Percentiles rank a stretch among this genome's conserved stretches.
These are phyloP conservation scores for Persicaria maculosa DNA, from an alignment of 148 eudicot genomes.

Conservation along the genomic window DNA sequence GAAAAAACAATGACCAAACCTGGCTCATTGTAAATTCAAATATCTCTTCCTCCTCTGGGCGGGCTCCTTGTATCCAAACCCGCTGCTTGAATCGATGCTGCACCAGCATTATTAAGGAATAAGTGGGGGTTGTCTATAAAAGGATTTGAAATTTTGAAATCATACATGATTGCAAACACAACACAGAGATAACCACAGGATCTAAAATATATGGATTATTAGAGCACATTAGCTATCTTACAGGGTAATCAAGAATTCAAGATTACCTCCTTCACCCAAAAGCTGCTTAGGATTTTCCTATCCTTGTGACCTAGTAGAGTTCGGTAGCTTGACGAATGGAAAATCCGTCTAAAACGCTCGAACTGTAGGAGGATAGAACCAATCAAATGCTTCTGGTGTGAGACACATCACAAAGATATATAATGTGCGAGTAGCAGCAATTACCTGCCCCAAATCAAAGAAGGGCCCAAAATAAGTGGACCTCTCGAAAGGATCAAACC, in stretches of 20 bases:
- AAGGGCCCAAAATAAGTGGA: slow-evolving; percentile 93
- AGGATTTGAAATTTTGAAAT: not conserved
- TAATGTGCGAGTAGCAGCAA: not conserved
- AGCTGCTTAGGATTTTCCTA: slow-evolving; percentile 74
- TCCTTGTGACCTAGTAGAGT: slow-evolving; percentile 84
- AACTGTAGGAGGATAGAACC: slow-evolving; percentile 39
- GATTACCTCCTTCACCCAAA: slow-evolving; percentile 72
- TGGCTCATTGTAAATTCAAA: slow-evolving; percentile 86
- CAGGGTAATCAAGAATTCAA: not conserved
- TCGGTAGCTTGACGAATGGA: slow-evolving; percentile 82
- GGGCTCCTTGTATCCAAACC: slow-evolving; percentile 82
- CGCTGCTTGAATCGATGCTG: slow-evolving; percentile 79
- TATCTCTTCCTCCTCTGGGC: slow-evolving; percentile 85
- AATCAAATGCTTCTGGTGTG: not conserved
- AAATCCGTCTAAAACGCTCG: slow-evolving; percentile 86
- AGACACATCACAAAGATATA: not conserved
- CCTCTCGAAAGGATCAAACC: slow-evolving; percentile 97
- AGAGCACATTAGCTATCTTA: too few relatives aligned
- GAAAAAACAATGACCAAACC: slow-evolving; percentile 31
- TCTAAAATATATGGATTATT: too few relatives aligned
- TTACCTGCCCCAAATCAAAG: slow-evolving; percentile 95
- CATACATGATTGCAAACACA: not conserved
- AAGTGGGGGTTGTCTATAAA: not conserved
- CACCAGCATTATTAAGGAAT: slow-evolving; percentile 14
- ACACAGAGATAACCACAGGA: not conserved